Conservation (phyloP, 129 eudicot species). For the Flaveria bidentis region DNA sequence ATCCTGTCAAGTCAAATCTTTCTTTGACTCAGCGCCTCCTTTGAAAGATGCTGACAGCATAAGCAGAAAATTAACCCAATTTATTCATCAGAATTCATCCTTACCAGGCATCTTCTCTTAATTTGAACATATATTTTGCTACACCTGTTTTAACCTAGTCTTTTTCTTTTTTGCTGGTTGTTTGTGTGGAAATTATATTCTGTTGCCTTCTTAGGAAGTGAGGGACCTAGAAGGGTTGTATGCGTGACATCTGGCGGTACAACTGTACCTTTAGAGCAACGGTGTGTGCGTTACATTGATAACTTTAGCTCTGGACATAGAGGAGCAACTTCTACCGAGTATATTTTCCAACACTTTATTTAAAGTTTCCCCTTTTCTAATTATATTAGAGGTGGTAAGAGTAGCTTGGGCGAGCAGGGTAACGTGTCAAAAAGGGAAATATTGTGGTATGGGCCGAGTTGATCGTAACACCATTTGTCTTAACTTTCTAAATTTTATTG, state of each 20-base stretch:
- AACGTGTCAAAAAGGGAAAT: background rate
- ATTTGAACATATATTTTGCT: background rate
- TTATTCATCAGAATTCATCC: slow-evolving; percentile 45
- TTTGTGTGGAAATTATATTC: background rate
- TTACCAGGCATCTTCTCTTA: slow-evolving; percentile 51
- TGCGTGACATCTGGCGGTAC: slow-evolving; percentile 98
- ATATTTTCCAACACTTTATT: slow-evolving; percentile 22
- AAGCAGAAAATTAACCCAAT: slow-evolving; percentile 49
- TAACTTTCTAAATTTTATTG: background rate
- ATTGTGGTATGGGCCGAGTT: background rate
- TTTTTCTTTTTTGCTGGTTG: background rate
- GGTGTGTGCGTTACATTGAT: slow-evolving; percentile 97
- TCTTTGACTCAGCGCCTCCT: slow-evolving; percentile 81
- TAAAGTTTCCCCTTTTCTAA: background rate
- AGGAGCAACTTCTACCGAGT: slow-evolving; percentile 99
- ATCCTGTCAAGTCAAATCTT: slow-evolving; percentile 46
- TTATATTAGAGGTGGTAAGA: background rate
- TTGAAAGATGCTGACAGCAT: slow-evolving; percentile 56
- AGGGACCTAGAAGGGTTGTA: slow-evolving; percentile 59
- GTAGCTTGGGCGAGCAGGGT: background rate
- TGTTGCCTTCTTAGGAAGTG: slow-evolving; percentile 42
- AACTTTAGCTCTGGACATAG: slow-evolving; percentile 98
- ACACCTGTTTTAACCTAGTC: background rate
- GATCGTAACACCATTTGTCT: slow-evolving; percentile 3
- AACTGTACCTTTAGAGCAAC: slow-evolving; percentile 91